Base-by-base conservation (phyloP, 163 green algal species). In the Scenedesmus sp. region DNA sequence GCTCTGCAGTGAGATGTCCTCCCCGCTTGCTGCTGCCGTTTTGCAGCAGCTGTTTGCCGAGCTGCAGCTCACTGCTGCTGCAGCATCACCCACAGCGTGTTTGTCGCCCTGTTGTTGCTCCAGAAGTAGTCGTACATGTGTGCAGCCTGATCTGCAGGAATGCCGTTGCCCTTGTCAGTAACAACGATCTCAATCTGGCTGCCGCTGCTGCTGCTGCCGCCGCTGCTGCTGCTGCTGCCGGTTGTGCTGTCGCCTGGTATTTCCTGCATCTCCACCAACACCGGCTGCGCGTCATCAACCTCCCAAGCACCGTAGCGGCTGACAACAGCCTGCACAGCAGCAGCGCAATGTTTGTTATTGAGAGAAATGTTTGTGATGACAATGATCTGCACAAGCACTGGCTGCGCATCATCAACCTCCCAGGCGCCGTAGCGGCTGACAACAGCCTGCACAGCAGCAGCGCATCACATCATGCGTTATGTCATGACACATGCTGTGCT, bases 341-440 rank as follows among this genome's bases (percentile, higher is more conserved):
- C 4, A 62, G 86, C 34, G 59, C 9, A 8, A 46, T 46, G 34
- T 46, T 46, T 46, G 34, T 46, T 46, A 46, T 46, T 46, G 34
- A 46, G 34, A 46, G 34, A 46, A 46, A 46, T 46, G 34, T 46
- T 46, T 46, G 34, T 46, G 34, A 46, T 46, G 34, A 46, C 34
- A 46, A 46, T 46, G n/a, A 92, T 56, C 66, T 82, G 81, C 13
- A 91, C 46, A 7, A 26, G 77, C 52, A 93, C 89, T 13, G 91
- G 91, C 15, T 87, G 57, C 4, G 93, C 93, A 34, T 95, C 93
- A 67, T 95, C 93, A 23, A 95, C 88, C n/a, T 95, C 91, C 93
- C 92, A 94, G 8, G 92, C 89, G 46, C 92, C 92, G 52, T 92
- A 90, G 4, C 91, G 84, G 6, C 56, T 34, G 5, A 93, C 52